A percentile compares a stretch with the other conserved stretches of the same genome.
phyloP scores from a whole-genome alignment of 2,329 filamentous ascomycete genomes.

The Aspergillus ochraceoroseus region DNA sequence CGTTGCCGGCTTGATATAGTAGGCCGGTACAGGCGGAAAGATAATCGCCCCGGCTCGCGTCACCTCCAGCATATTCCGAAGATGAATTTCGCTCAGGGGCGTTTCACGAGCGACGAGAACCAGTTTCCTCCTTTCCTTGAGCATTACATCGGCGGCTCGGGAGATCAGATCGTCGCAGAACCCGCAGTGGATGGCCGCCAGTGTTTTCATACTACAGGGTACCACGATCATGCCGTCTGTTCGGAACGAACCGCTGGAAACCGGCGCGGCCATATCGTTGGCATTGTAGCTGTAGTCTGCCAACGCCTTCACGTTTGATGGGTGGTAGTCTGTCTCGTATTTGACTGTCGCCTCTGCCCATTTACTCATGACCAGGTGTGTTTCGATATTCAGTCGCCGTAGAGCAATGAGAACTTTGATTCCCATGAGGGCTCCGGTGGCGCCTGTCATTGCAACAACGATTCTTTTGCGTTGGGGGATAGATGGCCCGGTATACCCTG shows the following conservation, averaged over 20 bases:
- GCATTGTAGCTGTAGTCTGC: constrained; percentile 40
- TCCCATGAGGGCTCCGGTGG: constrained; percentile 45
- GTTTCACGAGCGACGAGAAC: constrained; percentile 45
- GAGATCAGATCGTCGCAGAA: constrained; percentile 47
- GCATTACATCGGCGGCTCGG: constrained; percentile 44
- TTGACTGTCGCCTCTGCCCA: constrained; percentile 49
- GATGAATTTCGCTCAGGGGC: constrained; percentile 47
- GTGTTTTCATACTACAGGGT: constrained; percentile 49
- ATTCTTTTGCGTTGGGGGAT: constrained; percentile 30
- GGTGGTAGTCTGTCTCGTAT: constrained; percentile 45
- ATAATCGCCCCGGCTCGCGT: constrained; percentile 41
- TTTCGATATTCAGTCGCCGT: constrained; percentile 45
- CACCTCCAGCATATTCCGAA: constrained; percentile 44
- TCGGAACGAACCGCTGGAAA: constrained; percentile 45
- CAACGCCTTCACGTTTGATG: constrained; percentile 36
- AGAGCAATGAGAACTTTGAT: constrained; percentile 44
- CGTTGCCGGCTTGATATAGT: constrained; percentile 40
- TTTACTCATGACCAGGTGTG: constrained; percentile 47
- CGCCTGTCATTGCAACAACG: constrained; percentile 49
- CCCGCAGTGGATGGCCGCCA: constrained; percentile 42
- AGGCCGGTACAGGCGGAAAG: constrained; percentile 45
- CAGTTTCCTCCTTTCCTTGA: constrained; percentile 44
- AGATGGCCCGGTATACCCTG: no score
- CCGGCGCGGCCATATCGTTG: constrained; percentile 46
- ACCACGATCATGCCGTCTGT: constrained; percentile 47